These are phyloP conservation scores for Arthroderma uncinatum DNA, from an alignment of 2,329 filamentous ascomycete genomes.

Conservation along the genomic window DNA sequence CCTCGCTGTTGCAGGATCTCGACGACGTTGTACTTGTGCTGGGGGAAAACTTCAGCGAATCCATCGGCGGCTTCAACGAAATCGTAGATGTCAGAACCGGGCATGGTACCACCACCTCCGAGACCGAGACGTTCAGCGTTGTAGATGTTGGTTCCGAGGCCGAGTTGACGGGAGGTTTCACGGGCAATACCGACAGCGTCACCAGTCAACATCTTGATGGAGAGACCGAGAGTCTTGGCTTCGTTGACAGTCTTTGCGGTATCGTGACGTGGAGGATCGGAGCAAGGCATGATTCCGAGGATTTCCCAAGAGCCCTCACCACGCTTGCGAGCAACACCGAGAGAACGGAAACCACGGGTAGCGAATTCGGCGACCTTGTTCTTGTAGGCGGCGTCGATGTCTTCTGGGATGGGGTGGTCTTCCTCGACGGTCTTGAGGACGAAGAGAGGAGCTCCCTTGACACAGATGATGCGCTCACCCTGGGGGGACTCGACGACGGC, in stretches of 20 bases:
- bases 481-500: slow-evolving; percentile 72
- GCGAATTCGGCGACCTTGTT: slow-evolving; percentile 88
- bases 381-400: slow-evolving; percentile 74
- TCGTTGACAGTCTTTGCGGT: slow-evolving; percentile 84
- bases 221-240: slow-evolving; percentile 75
- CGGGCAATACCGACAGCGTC: slow-evolving; percentile 86
- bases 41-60: slow-evolving; percentile 88
- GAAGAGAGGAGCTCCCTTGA: slow-evolving; percentile 83
- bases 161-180: slow-evolving; percentile 82
- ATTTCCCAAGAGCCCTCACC: slow-evolving; percentile 76
- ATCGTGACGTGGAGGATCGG: slow-evolving; percentile 80
- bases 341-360: slow-evolving; percentile 83
- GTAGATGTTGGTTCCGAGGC: slow-evolving; percentile 86
- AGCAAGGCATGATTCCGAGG: slow-evolving; percentile 89
- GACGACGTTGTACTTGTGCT: slow-evolving; percentile 92
- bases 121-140: slow-evolving; percentile 87
- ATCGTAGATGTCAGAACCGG: slow-evolving; percentile 85
- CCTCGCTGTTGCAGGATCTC: slow-evolving; percentile 89
- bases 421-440: slow-evolving; percentile 80
- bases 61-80: slow-evolving; percentile 92
- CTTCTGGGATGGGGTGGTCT: slow-evolving; percentile 66
- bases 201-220: slow-evolving; percentile 94
- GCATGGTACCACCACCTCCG: slow-evolving; percentile 82
- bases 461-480: slow-evolving; percentile 74
- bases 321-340: slow-evolving; percentile 85